Percentiles rank a stretch among this genome's conserved stretches.
Conservation (phyloP, 1,284 basidiomycete genomes). For the Gomphus sp. region DNA sequence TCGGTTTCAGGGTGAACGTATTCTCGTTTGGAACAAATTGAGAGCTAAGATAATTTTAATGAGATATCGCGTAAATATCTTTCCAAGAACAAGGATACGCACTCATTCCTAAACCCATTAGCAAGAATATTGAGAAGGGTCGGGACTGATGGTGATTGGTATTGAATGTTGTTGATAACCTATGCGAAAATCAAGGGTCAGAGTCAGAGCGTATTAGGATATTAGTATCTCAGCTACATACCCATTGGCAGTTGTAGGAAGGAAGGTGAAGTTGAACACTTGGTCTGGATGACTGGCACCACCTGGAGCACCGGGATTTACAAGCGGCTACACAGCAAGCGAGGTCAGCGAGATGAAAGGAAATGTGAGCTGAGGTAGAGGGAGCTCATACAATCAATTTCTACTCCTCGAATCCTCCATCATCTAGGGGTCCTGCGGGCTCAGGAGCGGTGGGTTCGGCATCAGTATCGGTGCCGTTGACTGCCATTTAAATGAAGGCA, state of each 20-base stretch:
- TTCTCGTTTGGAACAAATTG: slow-evolving; percentile 3
- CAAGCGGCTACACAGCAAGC: slow-evolving; percentile 22
- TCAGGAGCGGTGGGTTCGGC: slow-evolving; percentile 31
- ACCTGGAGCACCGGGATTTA: slow-evolving; percentile 29
- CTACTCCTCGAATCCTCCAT: too few relatives aligned
- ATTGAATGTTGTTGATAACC: slow-evolving; percentile 33
- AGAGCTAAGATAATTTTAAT: neutral
- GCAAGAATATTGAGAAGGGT: slow-evolving; percentile 45
- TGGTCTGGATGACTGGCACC: neutral
- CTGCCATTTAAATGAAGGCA: neutral
- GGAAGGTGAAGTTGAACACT: too few relatives aligned
- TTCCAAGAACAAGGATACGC: slow-evolving; percentile 9
- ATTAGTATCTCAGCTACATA: neutral
- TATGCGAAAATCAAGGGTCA: slow-evolving; percentile 13
- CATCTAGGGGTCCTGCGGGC: too few relatives aligned
- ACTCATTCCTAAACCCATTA: slow-evolving; percentile 28
- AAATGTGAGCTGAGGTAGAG: slow-evolving; percentile 13
- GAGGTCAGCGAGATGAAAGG: too few relatives aligned
- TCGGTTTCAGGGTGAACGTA: slow-evolving; percentile 30
- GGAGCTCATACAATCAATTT: too few relatives aligned
- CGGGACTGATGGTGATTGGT: slow-evolving; percentile 30
- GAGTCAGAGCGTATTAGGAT: neutral
- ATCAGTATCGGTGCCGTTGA: neutral
- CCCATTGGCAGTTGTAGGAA: too few relatives aligned
- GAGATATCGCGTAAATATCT: slow-evolving; percentile 15